These are phyloP conservation scores for Hanseniaspora valbyensis DNA, from an alignment of 805 yeast species.

Conservation along the genomic window DNA sequence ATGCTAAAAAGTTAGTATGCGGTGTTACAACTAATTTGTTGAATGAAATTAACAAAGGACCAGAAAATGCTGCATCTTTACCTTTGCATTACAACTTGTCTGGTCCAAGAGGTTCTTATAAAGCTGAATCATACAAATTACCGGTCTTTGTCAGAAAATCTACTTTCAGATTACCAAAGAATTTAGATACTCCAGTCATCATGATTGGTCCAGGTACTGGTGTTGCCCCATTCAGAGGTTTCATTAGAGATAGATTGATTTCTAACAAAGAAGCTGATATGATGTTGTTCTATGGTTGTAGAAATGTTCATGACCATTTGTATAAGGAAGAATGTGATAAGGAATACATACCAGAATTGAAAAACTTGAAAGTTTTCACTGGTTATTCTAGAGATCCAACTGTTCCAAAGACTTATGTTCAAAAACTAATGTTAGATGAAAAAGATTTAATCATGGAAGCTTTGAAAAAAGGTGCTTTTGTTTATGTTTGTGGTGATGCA, in stretches of 20 bases:
- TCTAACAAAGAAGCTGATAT: conserved; percentile 53
- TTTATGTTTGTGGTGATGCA: conserved; percentile 97
- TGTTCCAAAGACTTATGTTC: conserved; percentile 64
- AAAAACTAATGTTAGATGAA: conserved; percentile 54
- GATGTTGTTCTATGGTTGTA: conserved; percentile 76
- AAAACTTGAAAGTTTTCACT: conserved; percentile 56
- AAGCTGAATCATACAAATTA: conserved; percentile 37
- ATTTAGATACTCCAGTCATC: conserved; percentile 71
- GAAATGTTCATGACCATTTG: conserved; percentile 74
- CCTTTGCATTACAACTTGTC: conserved; percentile 53
- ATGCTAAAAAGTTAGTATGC: conserved; percentile 27
- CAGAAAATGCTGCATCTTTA: conserved; percentile 29
- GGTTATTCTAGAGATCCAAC: conserved; percentile 75
- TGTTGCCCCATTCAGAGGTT: conserved; percentile 96
- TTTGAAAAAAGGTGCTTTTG: conserved; percentile 67
- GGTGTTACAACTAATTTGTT: conserved; percentile 91
- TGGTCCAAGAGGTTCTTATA: conserved; percentile 66
- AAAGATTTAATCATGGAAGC: conserved; percentile 33
- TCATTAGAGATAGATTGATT: conserved; percentile 71
- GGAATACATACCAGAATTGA: conserved; percentile 48
- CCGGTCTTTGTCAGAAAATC: conserved; percentile 94
- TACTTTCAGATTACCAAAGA: conserved; percentile 83
- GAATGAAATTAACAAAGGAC: conserved; percentile 43
- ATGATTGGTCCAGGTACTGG: conserved; percentile 98
- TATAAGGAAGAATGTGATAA: conserved; percentile 80